Base-by-base conservation (phyloP, 768 basidiomycete genomes). In the Fomitopsis pulvina region DNA sequence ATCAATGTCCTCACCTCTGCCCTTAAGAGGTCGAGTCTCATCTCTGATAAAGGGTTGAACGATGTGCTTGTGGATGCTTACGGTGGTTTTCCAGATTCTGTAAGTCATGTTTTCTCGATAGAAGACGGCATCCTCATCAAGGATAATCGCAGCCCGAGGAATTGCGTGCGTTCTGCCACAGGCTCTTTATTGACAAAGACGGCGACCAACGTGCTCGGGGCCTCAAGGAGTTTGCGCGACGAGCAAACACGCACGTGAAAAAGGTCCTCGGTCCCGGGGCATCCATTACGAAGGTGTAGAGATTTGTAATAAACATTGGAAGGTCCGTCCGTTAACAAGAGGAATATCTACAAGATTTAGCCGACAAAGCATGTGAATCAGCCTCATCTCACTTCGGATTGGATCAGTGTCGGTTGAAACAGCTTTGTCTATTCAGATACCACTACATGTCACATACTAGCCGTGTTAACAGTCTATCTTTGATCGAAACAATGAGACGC, bases 1-100 rank as follows among this genome's bases (percentile, higher is more conserved):
- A 52, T 59, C 40, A 62, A 66, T 37, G 52, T 58, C 8, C 55
- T 68, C 21, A 54, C 54, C 16, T 52, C 55, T 18, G 67, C 61
- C 14, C 52, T 69, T n/a, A 49, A 42, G 7, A 55, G 54, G 8
- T 56, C 62, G 27, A 56, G 60, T 16, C 52, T 67, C 7, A 39
- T 45, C 1, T 41, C 45, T 3, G 56, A 60, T 18, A 52, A 53
- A 28, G 56, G 51, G 5, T 46, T 57, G 26, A 57, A 45, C 45
- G 51, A 56, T n/a, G 42, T 40, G 27, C 32, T 56, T 9, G 30
- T 56, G 6, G 52, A 55, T 25, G 24, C 50, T 0, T 50, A 48
- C 16, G 52, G 54, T 2, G 54, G 49, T 3, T 50, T 53, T 42
- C 55, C 53, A 7, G 45, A 56, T 12, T 30, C 24, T 6, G 51